Base-by-base conservation (phyloP, 768 basidiomycete genomes). In the Strobilomyces echinocephalus region DNA sequence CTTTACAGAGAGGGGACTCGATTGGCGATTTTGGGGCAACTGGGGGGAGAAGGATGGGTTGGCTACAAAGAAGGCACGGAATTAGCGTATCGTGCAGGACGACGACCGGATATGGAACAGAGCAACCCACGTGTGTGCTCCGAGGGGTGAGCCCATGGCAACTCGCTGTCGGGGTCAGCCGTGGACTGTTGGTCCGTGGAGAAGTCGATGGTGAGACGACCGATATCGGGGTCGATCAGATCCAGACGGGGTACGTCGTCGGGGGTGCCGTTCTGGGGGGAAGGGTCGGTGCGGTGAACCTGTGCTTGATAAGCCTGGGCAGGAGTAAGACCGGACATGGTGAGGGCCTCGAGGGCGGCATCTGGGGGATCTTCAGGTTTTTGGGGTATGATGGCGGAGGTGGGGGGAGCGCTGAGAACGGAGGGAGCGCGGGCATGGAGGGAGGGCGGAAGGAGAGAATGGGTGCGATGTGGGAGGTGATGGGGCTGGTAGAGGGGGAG, bases 271-370 rank as follows among this genome's bases (percentile, higher is more conserved):
- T 74, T 69, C 56, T 51, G 71, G 52, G 61, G 51, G 60, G 70
- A 62, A 39, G 77, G 72, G 52, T 68, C 74, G 61, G 76, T 80
- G 53, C 69, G 71, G 61, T 83, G 83, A 43, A 88, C 77, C 67
- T 91, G 87, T 8, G 84, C 82, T 63, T 89, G 90, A 72, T 90
- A 91, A 34, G 86, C 84, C 67, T 91, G 89, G 10, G 87, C 85
- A 41, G 87, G 82, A 4, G 87, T 87, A 48, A 89, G 77, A 4
- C 82, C 83, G 34, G 77, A 72, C 50, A 72, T 74, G 16, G 75
- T 71, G 43, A 74, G 60, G 21, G 69, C 68, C 55, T 82, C 80
- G 56, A 73, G 73, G 42, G 62, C 63, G 8, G 73, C 64, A 67
- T 80, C 79, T 61, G 76, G 74, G 41, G 76, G 74, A 59, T 81